Evolutionary conservation across 805 yeast species (phyloP).

Genomic region (Sugiyamaella boreocaroliniensis): DNA sequence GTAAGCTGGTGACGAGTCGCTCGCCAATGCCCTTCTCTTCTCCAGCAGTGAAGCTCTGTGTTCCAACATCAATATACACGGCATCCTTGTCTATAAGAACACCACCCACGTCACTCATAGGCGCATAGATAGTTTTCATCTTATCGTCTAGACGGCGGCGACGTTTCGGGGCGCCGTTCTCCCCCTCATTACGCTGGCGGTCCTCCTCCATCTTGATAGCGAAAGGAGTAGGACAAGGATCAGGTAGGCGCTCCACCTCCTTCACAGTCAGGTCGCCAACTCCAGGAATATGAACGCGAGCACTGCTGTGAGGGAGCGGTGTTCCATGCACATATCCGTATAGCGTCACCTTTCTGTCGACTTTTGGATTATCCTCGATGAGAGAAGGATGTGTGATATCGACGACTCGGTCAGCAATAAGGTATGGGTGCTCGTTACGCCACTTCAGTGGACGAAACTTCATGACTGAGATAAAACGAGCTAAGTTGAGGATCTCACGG

Average conservation of each 20-base stretch:
- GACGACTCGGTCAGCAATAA: slow-evolving; percentile 83
- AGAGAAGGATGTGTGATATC: slow-evolving; percentile 89
- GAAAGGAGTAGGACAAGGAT: slow-evolving; percentile 98
- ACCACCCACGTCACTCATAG: slow-evolving; percentile 99
- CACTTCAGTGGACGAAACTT: slow-evolving; percentile 98
- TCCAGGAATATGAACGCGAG: slow-evolving; percentile 90
- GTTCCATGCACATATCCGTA: slow-evolving; percentile 96
- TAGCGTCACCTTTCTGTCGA: slow-evolving; percentile 82
- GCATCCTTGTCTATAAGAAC: slow-evolving; percentile 95
- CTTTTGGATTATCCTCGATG: slow-evolving; percentile 70
- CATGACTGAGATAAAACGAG: slow-evolving; percentile 93
- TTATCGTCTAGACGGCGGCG: slow-evolving; percentile 90
- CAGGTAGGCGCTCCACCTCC: slow-evolving; percentile 83
- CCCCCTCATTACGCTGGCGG: slow-evolving; percentile 35
- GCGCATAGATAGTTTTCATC: slow-evolving; percentile 92
- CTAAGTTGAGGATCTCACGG: slow-evolving; percentile 83
- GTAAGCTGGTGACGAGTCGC: slow-evolving; percentile 73
- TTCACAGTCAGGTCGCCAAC: slow-evolving; percentile 80
- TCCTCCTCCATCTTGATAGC: slow-evolving; percentile 73
- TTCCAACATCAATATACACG: slow-evolving; percentile 81
- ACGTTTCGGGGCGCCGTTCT: slow-evolving; percentile 37
- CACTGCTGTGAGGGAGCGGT: slow-evolving; percentile 59
- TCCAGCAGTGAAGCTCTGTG: slow-evolving; percentile 49
- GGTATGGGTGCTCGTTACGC: slow-evolving; percentile 97
- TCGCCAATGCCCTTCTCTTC: slow-evolving; percentile 80